Percentiles rank a stretch among this genome's conserved stretches.
Conservation (phyloP, 2,329 filamentous ascomycete species). For the Fusarium duplospermum region DNA sequence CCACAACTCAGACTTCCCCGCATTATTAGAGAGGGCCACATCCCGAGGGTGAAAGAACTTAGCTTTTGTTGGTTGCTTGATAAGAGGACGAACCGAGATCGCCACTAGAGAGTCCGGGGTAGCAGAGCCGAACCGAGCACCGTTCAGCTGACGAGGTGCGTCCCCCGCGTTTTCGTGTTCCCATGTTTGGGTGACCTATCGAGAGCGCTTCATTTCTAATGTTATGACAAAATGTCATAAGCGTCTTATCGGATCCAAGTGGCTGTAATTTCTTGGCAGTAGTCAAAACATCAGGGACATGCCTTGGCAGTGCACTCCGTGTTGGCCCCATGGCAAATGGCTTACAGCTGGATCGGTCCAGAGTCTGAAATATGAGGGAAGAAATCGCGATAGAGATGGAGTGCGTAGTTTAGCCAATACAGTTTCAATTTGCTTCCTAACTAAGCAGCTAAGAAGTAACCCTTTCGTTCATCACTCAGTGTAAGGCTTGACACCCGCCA, state of each 20-base stretch:
- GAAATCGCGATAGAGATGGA: neutral
- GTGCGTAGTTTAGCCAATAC: neutral
- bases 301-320: too few species aligned
- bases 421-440: neutral
- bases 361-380: neutral
- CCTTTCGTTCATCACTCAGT: neutral
- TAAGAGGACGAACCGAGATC: slow-evolving; percentile 24
- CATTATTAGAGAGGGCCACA: slow-evolving; percentile 21
- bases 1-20: neutral
- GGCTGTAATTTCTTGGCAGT: neutral
- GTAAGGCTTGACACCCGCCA: slow-evolving; percentile 38
- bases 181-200: neutral
- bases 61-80: slow-evolving; percentile 8
- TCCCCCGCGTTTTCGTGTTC: neutral
- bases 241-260: neutral
- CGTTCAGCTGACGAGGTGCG: neutral
- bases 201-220: neutral
- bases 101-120: slow-evolving; percentile 12
- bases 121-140: slow-evolving; percentile 28
- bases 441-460: neutral
- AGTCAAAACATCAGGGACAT: neutral
- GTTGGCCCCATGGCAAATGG: neutral
- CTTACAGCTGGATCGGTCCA: neutral
- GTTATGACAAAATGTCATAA: neutral
- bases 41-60: slow-evolving; percentile 25